These are phyloP conservation scores for Trametes gibbosa DNA, from an alignment of 768 basidiomycete species.

Conservation along the genomic window DNA sequence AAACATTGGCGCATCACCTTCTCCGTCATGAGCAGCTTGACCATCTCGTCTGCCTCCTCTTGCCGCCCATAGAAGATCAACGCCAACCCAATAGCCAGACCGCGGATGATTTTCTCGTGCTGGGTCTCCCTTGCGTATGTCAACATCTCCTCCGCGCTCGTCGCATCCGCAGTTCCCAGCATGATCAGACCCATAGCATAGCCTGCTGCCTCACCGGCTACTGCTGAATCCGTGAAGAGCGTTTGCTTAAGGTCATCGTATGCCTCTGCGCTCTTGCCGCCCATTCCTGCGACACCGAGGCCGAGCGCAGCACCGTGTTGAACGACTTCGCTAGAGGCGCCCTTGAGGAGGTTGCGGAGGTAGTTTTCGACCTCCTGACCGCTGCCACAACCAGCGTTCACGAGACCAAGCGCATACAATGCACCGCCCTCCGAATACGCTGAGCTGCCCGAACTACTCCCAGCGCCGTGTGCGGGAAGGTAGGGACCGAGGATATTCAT, in stretches of 20 bases:
- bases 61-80: slow-evolving; percentile 92
- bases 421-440: slow-evolving; percentile 95
- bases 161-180: slow-evolving; percentile 86
- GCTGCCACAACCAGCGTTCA: slow-evolving; percentile 88
- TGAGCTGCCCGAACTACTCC: slow-evolving; percentile 73
- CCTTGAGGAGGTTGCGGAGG: slow-evolving; percentile 75
- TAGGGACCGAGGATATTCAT: slow-evolving; percentile 92
- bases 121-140: slow-evolving; percentile 96
- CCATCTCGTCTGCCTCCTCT: slow-evolving; percentile 86
- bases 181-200: slow-evolving; percentile 98
- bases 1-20: slow-evolving; percentile 55
- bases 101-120: slow-evolving; percentile 98
- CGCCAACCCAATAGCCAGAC: slow-evolving; percentile 87
- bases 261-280: slow-evolving; percentile 81
- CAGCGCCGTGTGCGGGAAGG: slow-evolving; percentile 75
- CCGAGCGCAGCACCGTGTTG: slow-evolving; percentile 98
- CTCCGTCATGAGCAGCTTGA: slow-evolving; percentile 75
- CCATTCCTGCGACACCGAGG: slow-evolving; percentile 94
- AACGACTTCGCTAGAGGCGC: slow-evolving; percentile 78
- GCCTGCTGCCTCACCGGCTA: slow-evolving; percentile 93
- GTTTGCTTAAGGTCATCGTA: slow-evolving; percentile 90
- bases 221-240: slow-evolving; percentile 90
- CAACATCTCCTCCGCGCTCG: slow-evolving; percentile 89
- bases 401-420: slow-evolving; percentile 91
- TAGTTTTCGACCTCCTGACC: slow-evolving; percentile 67